A percentile compares a stretch with the other conserved stretches of the same genome.
phyloP scores from a whole-genome alignment of 768 basidiomycete genomes.

The Strobilomyces confusus region DNA sequence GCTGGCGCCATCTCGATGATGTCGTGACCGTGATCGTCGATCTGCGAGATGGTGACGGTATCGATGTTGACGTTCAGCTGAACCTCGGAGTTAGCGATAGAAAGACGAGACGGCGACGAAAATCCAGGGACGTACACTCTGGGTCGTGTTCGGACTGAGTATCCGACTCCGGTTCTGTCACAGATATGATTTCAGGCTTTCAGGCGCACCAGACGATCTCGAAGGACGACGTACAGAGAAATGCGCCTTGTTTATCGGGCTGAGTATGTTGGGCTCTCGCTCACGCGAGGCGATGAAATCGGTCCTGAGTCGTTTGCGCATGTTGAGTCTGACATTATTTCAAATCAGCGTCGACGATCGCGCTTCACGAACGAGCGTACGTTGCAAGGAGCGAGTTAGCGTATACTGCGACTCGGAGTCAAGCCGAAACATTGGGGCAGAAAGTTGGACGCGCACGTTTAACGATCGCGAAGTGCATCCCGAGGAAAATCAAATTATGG shows the following conservation, averaged over 20 bases:
- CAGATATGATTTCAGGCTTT: background rate
- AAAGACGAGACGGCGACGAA: background rate
- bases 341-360: background rate
- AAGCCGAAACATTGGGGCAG: background rate
- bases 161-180: conserved; percentile 25
- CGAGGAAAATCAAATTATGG: conserved; percentile 33
- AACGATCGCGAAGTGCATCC: conserved; percentile 33
- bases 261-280: conserved; percentile 14
- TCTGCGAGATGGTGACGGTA: conserved; percentile 29
- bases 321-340: conserved; percentile 22
- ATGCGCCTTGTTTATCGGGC: conserved; percentile 12
- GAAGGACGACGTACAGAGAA: conserved; percentile 19
- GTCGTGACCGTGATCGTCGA: conserved; percentile 22
- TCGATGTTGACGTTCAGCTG: conserved; percentile 33
- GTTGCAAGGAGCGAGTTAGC: conserved; percentile 34
- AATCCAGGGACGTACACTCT: conserved; percentile 14
- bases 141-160: conserved; percentile 15
- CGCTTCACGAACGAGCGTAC: conserved; percentile 12
- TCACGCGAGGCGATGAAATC: conserved; percentile 26
- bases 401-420: conserved; percentile 19
- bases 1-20: conserved; percentile 15
- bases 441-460: conserved; percentile 23
- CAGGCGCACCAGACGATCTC: background rate
- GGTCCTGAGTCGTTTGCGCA: conserved; percentile 27
- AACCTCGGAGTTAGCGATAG: background rate